Evolutionary conservation across 768 basidiomycete species (phyloP), one percentile per base, ranked within the genome.

Genomic region (Tephrocybe rancida): DNA sequence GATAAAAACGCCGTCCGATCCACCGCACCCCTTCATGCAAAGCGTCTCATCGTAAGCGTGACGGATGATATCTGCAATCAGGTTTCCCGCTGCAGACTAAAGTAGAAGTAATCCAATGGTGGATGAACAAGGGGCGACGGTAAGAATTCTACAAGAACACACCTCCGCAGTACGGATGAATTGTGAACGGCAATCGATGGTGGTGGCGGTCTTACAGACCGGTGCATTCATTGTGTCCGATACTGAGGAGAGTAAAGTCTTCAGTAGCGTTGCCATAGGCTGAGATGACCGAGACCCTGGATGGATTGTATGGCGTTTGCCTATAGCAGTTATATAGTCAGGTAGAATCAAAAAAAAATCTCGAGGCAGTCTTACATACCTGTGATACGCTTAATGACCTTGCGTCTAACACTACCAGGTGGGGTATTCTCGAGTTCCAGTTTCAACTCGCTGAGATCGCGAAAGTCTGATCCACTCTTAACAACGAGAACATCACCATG

Each of bases 391-490:
- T 70, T 81, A 60, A 96, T 85, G 3, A 88, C 71, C 61, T 84
- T 86, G 39, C 66, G 75, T 57, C 94, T 77, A 10, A 89, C 70
- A 60, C 85, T 87, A 1, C 84, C 86, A 26, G 74, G 64, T 1
- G 88, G 80, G 1, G 86, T 78, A 45, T 82, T 71, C 24, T 74
- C 70, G 13, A 95, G 71, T 51, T 84, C 83, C 19, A 96, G 69
- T 0, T 69, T 75, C 39, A 94, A 72, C 55, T 91, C 89, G 47
- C 90, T 92, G 29, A 95, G 72, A 57, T 95, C 92, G 32, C 89
- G 82, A 64, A 96, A 96, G 70, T 96, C 92, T 2, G 87, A 90
- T 7, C 94, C 94, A 63, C 90, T 93, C 70, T 95, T 95, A 55
- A 94, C 73, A 18, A 89, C 76, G 18, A 92, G 73, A 26, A 89